Evolutionary conservation across 2,329 filamentous ascomycete species (phyloP).

Genomic region (Bipolaris zeicola): DNA sequence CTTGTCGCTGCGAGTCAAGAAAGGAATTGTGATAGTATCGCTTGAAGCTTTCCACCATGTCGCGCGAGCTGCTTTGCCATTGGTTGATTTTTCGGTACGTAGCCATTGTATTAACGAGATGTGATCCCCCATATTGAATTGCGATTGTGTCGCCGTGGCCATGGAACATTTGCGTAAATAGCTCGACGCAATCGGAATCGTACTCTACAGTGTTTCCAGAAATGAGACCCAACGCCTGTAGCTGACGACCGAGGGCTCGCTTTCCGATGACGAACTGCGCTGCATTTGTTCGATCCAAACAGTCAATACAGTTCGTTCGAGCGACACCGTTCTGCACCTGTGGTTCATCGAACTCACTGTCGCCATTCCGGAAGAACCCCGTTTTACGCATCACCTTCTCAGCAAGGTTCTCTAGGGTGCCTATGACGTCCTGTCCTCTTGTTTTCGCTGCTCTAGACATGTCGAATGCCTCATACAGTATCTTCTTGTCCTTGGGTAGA

Average conservation of each 20-base stretch:
- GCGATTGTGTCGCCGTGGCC: conserved; percentile 98
- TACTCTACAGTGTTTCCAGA: conserved; percentile 80
- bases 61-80: conserved; percentile 95
- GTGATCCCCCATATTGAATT: conserved; percentile 95
- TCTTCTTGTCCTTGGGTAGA: conserved; percentile 79
- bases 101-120: conserved; percentile 98
- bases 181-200: conserved; percentile 92
- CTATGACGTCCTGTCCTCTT: conserved; percentile 91
- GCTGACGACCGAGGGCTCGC: conserved; percentile 85
- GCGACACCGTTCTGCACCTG: conserved; percentile 89
- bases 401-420: conserved; percentile 85
- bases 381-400: conserved; percentile 84
- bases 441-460: conserved; percentile 95
- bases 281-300: conserved; percentile 93
- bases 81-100: conserved; percentile 99
- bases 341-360: conserved; percentile 67
- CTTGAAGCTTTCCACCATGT: conserved; percentile 99
- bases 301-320: conserved; percentile 97
- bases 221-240: conserved; percentile 89
- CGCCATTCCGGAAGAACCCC: conserved; percentile 94
- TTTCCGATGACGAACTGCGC: conserved; percentile 98
- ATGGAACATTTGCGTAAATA: conserved; percentile 97
- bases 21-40: conserved; percentile 99
- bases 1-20: conserved; percentile 94
- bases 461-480: conserved; percentile 94